Base-by-base conservation (phyloP, 352 stramenopile genomes). In the Globisporangium ultimum region DNA sequence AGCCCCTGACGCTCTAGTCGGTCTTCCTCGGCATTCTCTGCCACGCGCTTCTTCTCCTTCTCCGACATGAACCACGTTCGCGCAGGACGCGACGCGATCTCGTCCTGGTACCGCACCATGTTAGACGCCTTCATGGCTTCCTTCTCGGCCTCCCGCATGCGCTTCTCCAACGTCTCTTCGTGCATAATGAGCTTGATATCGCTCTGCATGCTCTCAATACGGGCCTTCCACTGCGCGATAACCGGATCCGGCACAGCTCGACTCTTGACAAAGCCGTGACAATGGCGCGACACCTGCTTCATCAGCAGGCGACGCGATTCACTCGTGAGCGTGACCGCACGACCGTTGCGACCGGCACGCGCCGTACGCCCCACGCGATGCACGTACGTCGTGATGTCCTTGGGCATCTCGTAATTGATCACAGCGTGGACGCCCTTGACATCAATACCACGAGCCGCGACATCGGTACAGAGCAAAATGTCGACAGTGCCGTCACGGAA, bases 351-450 rank as follows among this genome's bases (percentile, higher is more conserved):
- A 15, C 98, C 98, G 18, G 97, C 97, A 80, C 98, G 93, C 40
- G 97, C 98, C 34, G 97, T 99, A 67, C 98, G 89, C 41, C 98
- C 98, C 49, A 99, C 98, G 54, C 98, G 89, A 78, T 99, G 98
- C 20, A 99, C 96, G 70, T 99, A 99, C 0, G 95, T 99, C 40
- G 93, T 97, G 13, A 98, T 86, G 60, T 99, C 88, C 67, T 97
- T 95, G 1, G 98, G 98, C 96, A 99, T 99, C 71, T 99, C 97
- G 78, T 98, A 99, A 80, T 99, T 99, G 70, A 99, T 98, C 4
- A 99, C 98, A 18, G 94, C 94, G 63, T 99, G 81, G 12, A 99
- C 96, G 34, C 93, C 93, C 60, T 95, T 82, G 59, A 99, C 97
- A 78, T 99, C 97, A 41, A 99, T 92, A 61, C 98, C 98, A 72